Conservation (phyloP, 208 protist genomes). For the Angomonas ambiguus region DNA sequence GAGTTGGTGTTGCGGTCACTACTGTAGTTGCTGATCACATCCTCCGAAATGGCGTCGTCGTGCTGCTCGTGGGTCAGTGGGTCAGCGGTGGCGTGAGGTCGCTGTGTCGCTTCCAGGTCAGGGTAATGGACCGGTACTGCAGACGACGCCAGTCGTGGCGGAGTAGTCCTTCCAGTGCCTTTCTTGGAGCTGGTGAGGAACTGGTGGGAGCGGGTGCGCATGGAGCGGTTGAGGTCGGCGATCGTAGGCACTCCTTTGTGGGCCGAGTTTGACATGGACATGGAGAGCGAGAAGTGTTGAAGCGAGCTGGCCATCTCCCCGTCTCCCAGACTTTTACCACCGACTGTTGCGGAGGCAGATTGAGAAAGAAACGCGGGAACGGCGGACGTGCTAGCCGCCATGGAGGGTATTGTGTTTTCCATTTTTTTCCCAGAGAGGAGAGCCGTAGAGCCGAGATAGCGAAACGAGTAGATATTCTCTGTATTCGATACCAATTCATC, state of each 20-base stretch:
- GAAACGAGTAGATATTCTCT: constrained; percentile 83
- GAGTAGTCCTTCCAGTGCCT: neutral
- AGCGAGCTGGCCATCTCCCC: constrained; percentile 14
- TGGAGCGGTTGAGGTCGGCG: constrained; percentile 5
- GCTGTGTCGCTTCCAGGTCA: neutral
- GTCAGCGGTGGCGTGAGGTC: neutral
- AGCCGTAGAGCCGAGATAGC: constrained; percentile 60
- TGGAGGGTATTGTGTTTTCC: constrained; percentile 20
- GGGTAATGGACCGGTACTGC: neutral
- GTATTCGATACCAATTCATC: constrained; percentile 59
- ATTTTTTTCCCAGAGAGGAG: constrained; percentile 35
- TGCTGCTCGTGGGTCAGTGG: neutral
- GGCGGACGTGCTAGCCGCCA: constrained; percentile 3
- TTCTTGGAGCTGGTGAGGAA: neutral
- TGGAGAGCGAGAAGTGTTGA: constrained; percentile 16
- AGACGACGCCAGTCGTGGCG: neutral
- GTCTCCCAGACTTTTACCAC: constrained; percentile 11
- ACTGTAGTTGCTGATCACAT: constrained; percentile 22
- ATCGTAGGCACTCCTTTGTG: neutral
- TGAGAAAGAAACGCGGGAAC: neutral
- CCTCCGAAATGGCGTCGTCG: constrained; percentile 1
- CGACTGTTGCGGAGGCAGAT: constrained; percentile 4
- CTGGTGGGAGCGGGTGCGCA: neutral
- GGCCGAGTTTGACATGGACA: constrained; percentile 18
- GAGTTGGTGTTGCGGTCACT: constrained; percentile 16